These are phyloP conservation scores for Posidonia australis DNA, from an alignment of 106 monocot species.

Conservation along the genomic window DNA sequence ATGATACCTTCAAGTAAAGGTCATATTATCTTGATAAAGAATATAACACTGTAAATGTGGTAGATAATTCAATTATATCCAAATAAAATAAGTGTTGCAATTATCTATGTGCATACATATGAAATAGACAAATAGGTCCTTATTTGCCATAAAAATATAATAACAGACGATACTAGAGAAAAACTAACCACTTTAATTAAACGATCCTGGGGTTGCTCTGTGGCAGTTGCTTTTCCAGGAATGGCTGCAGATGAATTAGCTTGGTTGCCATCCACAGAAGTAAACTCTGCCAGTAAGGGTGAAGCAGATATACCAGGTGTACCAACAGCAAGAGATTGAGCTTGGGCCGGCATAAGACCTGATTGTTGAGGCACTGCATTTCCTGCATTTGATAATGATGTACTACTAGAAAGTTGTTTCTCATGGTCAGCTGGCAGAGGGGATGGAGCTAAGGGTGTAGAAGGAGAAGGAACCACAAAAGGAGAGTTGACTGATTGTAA, in stretches of 20 bases:
- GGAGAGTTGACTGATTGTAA: slow-evolving; percentile 61
- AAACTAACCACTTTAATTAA: slow-evolving; percentile 71
- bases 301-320: slow-evolving; percentile 87
- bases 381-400: slow-evolving; percentile 30
- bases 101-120: no score
- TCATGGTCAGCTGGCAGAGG: slow-evolving; percentile 65
- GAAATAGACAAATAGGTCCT: no score
- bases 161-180: background rate
- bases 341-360: slow-evolving; percentile 4
- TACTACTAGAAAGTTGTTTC: slow-evolving; percentile 38
- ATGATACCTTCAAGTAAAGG: no score
- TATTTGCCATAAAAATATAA: background rate
- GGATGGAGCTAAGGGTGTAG: slow-evolving; percentile 67
- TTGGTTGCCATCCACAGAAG: slow-evolving; percentile 40
- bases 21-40: no score
- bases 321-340: slow-evolving; percentile 18
- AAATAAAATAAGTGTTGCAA: no score
- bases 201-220: slow-evolving; percentile 60
- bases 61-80: no score
- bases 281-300: slow-evolving; percentile 72
- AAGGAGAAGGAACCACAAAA: slow-evolving; percentile 64
- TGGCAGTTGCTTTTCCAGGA: slow-evolving; percentile 29
- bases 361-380: slow-evolving; percentile 19
- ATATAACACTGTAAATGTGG: no score
- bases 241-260: slow-evolving; percentile 18